phyloP scores from a whole-genome alignment of 805 yeast genomes.

The Starmerella etchellsii region DNA sequence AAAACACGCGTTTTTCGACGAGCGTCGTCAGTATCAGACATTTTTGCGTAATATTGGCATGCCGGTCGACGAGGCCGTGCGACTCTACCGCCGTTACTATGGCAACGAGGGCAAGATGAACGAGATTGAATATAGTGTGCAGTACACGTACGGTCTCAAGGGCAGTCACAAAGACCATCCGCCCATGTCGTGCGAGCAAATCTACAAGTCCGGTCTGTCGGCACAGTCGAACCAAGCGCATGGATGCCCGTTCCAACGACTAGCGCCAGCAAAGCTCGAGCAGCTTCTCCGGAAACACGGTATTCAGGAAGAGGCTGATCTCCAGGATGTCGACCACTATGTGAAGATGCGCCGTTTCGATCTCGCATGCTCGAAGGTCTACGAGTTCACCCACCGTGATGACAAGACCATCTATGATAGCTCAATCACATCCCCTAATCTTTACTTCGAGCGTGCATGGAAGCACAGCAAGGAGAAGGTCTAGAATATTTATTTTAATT shows the following conservation, averaged over 20 bases:
- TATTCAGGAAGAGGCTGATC: conserved; percentile 40
- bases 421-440: conserved; percentile 71
- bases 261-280: conserved; percentile 50
- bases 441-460: conserved; percentile 41
- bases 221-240: conserved; percentile 40
- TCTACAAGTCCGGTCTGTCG: conserved; percentile 49
- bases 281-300: conserved; percentile 51
- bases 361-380: conserved; percentile 78
- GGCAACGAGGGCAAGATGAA: conserved; percentile 8
- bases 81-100: conserved; percentile 56
- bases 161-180: conserved; percentile 77
- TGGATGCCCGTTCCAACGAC: conserved; percentile 87
- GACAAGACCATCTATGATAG: conserved; percentile 34
- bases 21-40: conserved; percentile 72
- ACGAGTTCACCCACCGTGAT: conserved; percentile 48
- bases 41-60: conserved; percentile 87
- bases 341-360: conserved; percentile 50
- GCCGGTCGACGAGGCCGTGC: conserved; percentile 71
- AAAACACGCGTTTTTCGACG: conserved; percentile 69
- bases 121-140: conserved; percentile 74
- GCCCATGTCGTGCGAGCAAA: conserved; percentile 75
- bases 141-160: conserved; percentile 84
- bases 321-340: conserved; percentile 39
- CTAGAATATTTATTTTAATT: too few species aligned
- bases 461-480: conserved; percentile 4